Base-by-base conservation (phyloP, 768 basidiomycete species). In the Russula sp. region DNA sequence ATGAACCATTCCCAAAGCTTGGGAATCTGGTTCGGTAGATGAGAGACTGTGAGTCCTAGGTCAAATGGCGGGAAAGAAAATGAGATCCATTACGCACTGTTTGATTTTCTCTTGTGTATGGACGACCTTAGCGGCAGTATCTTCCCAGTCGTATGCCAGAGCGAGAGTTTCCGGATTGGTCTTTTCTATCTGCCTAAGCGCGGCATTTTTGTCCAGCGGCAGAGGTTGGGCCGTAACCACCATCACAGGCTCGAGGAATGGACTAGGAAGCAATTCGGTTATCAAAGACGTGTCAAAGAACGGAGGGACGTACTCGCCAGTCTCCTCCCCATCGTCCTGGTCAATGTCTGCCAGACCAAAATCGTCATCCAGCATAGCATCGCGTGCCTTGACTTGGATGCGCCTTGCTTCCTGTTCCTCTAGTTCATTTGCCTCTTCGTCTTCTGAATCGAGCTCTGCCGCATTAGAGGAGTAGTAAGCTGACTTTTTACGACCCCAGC, bases 401-500 rank as follows among this genome's bases (percentile, higher is more conserved):
- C 91, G 78, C 67, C 75, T 84, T 7, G 89, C 90, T 72, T 98
- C 94, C 70, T 88, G 85, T 71, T 92, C 91, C 69, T 98, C 93
- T 53, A 96, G 75, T 66, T 89, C 87, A 69, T 90, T 83, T 38
- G 85, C 89, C 72, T 96, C 94, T 68, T 96, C 94, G 65, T 95
- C 88, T 67, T 90, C 90, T 41, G 87, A 87, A 56, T 90, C 90
- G 41, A 92, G 75, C 58, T 89, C 76, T 39, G 79, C 86, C 36
- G 89, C 91, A 71, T 92, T 93, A 5, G 88, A 90, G 4, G 90
- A 83, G 70, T 96, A 96, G 74, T 95, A 98, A 5, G 83, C 86
- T 43, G 83, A 79, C 73, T 86, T 87, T 64, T 84, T 82, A 61
- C 76, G 79, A 10, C 94, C 94, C 94, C 94, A 98, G 1, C 81